Conservation (phyloP, 768 basidiomycete genomes). For the Leccinum broughii region DNA sequence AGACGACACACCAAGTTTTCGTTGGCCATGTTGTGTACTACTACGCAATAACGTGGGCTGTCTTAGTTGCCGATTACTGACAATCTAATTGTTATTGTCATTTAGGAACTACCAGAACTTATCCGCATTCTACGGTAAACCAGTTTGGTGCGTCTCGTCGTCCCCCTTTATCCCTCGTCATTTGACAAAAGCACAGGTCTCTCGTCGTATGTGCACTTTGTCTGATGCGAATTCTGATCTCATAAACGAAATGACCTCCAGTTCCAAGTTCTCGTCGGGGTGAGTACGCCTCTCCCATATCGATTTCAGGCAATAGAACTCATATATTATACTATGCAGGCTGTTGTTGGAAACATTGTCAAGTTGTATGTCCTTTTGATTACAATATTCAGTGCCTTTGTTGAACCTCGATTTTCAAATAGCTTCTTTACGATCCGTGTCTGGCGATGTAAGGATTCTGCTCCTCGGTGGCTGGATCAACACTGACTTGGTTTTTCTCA, state of each 20-base stretch:
- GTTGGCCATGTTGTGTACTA: slow-evolving; percentile 54
- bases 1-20: slow-evolving; percentile 49
- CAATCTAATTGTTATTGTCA: slow-evolving; percentile 6
- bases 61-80: neutral
- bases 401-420: neutral
- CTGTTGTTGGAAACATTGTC: slow-evolving; percentile 52
- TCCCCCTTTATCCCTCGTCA: neutral
- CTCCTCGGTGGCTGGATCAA: neutral
- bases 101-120: slow-evolving; percentile 43
- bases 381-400: neutral
- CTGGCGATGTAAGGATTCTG: slow-evolving; percentile 52
- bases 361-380: slow-evolving; percentile 43
- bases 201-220: slow-evolving; percentile 41
- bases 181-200: slow-evolving; percentile 41
- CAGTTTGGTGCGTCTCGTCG: slow-evolving; percentile 43
- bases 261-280: slow-evolving; percentile 48
- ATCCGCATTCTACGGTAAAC: slow-evolving; percentile 37
- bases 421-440: slow-evolving; percentile 61
- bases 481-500: slow-evolving; percentile 22
- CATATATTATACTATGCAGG: slow-evolving; percentile 32
- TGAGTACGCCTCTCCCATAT: slow-evolving; percentile 16
- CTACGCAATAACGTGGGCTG: slow-evolving; percentile 53
- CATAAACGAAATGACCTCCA: slow-evolving; percentile 12
- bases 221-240: slow-evolving; percentile 6
- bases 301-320: neutral